Base-by-base conservation (phyloP, 176 grass and related monocot genomes). In the Triticum dicoccoides region DNA sequence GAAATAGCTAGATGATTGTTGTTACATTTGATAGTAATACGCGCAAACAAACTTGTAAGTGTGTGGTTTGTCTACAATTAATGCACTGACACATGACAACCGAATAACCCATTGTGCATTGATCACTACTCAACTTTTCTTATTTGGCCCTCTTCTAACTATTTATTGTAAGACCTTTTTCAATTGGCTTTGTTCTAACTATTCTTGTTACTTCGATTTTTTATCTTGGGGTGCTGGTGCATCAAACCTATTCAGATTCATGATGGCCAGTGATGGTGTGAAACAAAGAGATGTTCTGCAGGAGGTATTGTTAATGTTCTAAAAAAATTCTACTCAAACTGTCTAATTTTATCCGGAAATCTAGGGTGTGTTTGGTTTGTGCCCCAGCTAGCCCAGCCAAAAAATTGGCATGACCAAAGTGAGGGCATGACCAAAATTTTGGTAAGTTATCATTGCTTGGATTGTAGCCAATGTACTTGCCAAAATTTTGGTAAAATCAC, bases 251-350 rank as follows among this genome's bases (percentile, higher is more conserved):
- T 92, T 72, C 81, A 98, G 96, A 87, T 98, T 93, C 82, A 95
- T 98, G 96, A 98, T 95, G 93, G 93, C 93, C 23, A 84, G 65
- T 89, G 96, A 98, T 89, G 91, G 96, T 78, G 82, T 98, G 82
- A 98, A 95, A 64, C 88, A 91, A 82, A 92, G 93, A 81, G 89
- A 94, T 11, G 66, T 94, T 80, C 38, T 95, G 10, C 65, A 88
- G 14, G 84, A 95, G 90, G 96, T 98, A 85, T 74, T 76, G 44
- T 65, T 65, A 58, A 65, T 67, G 5, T 86, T 7, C 17, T 17
- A 17, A 54, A 54, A 54, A 17, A 54, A 54, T 18, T 18, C 51
- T 6, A 52, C 51, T 14, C 18, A 54, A 54, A 54, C 15, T 54
- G 51, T 54, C 5, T 17, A 54, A 18, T 54, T 80, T 86, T 80